Base-by-base conservation (phyloP, 257 asterid species). In the Solanum rostratum region DNA sequence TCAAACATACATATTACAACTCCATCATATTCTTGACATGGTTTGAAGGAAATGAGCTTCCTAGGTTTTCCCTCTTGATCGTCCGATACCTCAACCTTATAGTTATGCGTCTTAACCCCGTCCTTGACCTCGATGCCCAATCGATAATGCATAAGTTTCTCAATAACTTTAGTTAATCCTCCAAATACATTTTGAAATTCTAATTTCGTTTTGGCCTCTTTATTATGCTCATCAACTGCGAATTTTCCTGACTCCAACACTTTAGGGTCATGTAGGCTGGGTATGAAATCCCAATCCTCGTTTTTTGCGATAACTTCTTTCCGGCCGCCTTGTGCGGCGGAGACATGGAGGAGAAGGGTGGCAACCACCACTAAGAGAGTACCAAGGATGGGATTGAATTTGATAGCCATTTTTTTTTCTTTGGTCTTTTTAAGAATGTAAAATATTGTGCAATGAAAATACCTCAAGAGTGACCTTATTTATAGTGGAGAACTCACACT, bases 191-290 rank as follows among this genome's bases (percentile, higher is more conserved):
- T 14, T 33, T 65, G 76, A 43, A 88, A 88, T 4, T 18, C 37
- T 89, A 90, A 54, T 3, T 84, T 50, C 2, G 85, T 4, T 0
- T 81, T 24, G 1, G 74, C 85, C 86, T 76, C 29, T 6, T 87
- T 87, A 88, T 91, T 89, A 85, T 89, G 84, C 79, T 83, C 86
- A 70, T 54, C 46, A 76, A 91, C 89, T 52, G 92, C 92, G 49
- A 80, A 91, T 4, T 85, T 70, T 8, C 86, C 93, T 24, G 81
- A 50, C 45, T 54, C 43, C 43, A 39, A 5, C 6, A 39, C 43
- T 39, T 39, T 39, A 39, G 6, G 43, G 6, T 39, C 43, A 3
- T 5, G 43, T 39, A 39, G 6, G 43, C 6, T 7, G 3, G 43
- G 43, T 39, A 39, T 39, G 6, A 4, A 2, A 5, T 39, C 6